Base-by-base conservation (phyloP, 306 rosid species). In the Begonia loranthoides region DNA sequence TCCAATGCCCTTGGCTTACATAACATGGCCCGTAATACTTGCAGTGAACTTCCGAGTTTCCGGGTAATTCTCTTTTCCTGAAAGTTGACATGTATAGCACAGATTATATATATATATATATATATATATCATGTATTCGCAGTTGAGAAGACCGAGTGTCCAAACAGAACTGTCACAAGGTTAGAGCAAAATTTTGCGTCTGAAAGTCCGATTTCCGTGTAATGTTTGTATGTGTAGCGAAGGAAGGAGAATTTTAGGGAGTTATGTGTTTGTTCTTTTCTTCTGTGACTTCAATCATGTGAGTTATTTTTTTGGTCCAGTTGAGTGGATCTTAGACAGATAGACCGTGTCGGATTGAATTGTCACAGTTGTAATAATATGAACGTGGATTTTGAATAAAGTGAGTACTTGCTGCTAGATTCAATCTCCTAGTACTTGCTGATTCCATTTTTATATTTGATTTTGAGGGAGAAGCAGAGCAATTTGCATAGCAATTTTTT, bases 31-130 rank as follows among this genome's bases (percentile, higher is more conserved):
- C 2, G 22, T 8, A 28, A 28, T 28, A 28, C 36, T 28, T 28
- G 5, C 6, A 28, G 36, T 28, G 3, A 28, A 4, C 6, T 43
- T 6, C 14, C 13, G n/a, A n/a, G 47, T 10, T 74, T 71, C 64
- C 61, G 44, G 60, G 59, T 55, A 50, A 45, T 52, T 41, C 65
- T 15, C 17, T 63, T 67, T 55, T 55, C 47, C 60, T 55, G 58
- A 58, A n/a, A 5, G 34, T 58, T 69, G 77, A 62, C 75, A 47
- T 76, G 73, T 69, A 65, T 52, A 68, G 76, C 70, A 61, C 59
- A 68, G 68, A 69, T 70, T 51, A 28, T 28, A 28, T 28, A 19
- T 19, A 19, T 19, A 19, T n/a, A n/a, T 51, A 28, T 28, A 28
- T 28, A 19, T 19, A 19, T 19, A 19, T n/a, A 19, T 19, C 52